phyloP scores from a whole-genome alignment of 345 rosid species.

The Heritiera littoralis region DNA sequence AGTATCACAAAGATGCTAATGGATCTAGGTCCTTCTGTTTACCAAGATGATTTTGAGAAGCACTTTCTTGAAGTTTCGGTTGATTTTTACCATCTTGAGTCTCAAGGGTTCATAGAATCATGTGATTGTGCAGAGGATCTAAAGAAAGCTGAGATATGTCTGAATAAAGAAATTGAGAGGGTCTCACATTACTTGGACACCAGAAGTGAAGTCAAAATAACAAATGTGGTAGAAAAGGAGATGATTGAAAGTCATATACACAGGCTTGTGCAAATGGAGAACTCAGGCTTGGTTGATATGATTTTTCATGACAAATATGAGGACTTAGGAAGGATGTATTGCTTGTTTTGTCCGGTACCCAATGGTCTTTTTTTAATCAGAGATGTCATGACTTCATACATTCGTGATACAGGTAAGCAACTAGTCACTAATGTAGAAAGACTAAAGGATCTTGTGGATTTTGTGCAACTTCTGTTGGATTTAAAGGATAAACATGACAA shows the following conservation, averaged over 20 bases:
- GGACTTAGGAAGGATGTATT: conserved; percentile 68
- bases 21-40: conserved; percentile 69
- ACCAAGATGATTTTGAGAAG: conserved; percentile 72
- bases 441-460: conserved; percentile 71
- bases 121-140: conserved; percentile 73
- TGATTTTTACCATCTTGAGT: conserved; percentile 59
- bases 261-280: conserved; percentile 71
- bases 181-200: conserved; percentile 69
- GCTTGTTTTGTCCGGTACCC: conserved; percentile 54
- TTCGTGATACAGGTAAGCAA: conserved; percentile 70
- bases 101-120: conserved; percentile 65
- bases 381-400: conserved; percentile 67
- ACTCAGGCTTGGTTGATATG: conserved; percentile 71
- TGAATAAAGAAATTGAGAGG: conserved; percentile 74
- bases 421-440: conserved; percentile 63
- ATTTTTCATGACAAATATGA: conserved; percentile 67
- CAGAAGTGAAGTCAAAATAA: conserved; percentile 64
- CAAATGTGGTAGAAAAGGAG: conserved; percentile 67
- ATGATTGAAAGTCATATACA: conserved; percentile 71
- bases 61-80: conserved; percentile 64
- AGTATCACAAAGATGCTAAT: conserved; percentile 65
- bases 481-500: conserved; percentile 64
- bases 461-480: conserved; percentile 71
- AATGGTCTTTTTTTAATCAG: conserved; percentile 51
- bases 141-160: conserved; percentile 69